Base-by-base conservation (phyloP, 2,329 filamentous ascomycete genomes). In the Venturia aucupariae region DNA sequence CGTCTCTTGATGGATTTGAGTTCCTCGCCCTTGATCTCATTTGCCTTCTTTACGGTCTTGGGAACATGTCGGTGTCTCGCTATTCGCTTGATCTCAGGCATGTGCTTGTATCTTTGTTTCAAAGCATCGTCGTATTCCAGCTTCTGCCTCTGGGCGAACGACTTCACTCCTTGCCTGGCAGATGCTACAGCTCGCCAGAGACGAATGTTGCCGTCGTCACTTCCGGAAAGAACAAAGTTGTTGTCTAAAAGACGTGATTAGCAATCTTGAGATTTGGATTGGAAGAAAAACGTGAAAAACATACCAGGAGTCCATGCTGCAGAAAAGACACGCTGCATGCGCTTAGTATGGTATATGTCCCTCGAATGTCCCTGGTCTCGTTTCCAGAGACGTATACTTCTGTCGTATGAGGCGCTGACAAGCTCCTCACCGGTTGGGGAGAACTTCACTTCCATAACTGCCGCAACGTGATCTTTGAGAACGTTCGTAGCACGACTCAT, bases 371-470 rank as follows among this genome's bases (percentile, higher is more conserved):
- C 93, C 67, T 87, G 81, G 68, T 87, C 84, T 65, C 90, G 84
- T 73, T 86, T 86, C 90, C 92, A 97, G 61, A 97, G 79, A 61
- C 94, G 86, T 62, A 99, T 82, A 4, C 91, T 96, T 67, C 92
- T 86, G 73, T 95, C 90, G 77, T 94, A 95, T 0, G 89, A 92
- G 5, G 90, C 94, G 17, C 88, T 90, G 24, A 97, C 91, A 57
- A 99, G 84, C 74, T 97, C 92, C 74, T 97, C 89, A 66, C 94
- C 94, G 0, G 94, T 97, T 0, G 94, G 93, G 60, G 88, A 92
- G 77, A 93, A 99, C 72, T 97, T 91, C 48, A 99, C 88, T 74
- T 96, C 92, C 90, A 97, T 97, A 30, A 97, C 92, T 24, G 94
- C 94, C 8, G 86, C 84, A 60, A 96, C 92, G 73, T 96, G 91